A percentile compares a stretch with the other conserved stretches of the same genome.
These are phyloP conservation scores for Fusarium anthophilum DNA, from an alignment of 2,329 filamentous ascomycete species.

Conservation along the genomic window DNA sequence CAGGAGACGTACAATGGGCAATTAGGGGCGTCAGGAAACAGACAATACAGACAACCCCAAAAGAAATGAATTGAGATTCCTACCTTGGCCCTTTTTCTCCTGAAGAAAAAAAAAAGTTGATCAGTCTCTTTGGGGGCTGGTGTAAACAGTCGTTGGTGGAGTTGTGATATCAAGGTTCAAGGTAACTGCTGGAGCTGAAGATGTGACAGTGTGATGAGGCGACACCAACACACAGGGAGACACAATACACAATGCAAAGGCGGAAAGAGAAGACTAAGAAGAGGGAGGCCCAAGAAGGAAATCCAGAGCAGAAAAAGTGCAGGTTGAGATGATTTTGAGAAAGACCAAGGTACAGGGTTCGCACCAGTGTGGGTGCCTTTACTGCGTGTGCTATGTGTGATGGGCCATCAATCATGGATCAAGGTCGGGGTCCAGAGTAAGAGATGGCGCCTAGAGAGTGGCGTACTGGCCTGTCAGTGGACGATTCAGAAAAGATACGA, in stretches of 20 bases:
- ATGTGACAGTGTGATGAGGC: constrained; percentile 41
- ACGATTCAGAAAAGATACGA: constrained; percentile 46
- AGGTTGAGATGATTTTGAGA: constrained; percentile 44
- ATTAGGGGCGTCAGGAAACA: neutral
- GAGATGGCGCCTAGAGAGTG: constrained; percentile 56
- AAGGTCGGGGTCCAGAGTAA: constrained; percentile 50
- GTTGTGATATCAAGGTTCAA: constrained; percentile 29
- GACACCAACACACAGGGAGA: constrained; percentile 20
- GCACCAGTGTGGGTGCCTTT: constrained; percentile 32
- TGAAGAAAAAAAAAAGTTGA: constrained; percentile 18
- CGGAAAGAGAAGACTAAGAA: constrained; percentile 37
- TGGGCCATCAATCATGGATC: constrained; percentile 45
- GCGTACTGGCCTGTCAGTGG: constrained; percentile 55
- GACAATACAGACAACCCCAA: neutral
- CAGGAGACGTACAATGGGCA: constrained; percentile 15
- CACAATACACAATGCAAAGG: constrained; percentile 26
- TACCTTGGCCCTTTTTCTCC: constrained; percentile 11
- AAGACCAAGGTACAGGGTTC: constrained; percentile 33
- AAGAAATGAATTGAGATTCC: neutral
- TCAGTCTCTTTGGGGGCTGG: constrained; percentile 22
- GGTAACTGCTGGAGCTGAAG: constrained; percentile 27
- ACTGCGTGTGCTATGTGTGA: constrained; percentile 42
- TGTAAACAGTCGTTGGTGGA: constrained; percentile 25
- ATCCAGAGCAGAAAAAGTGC: constrained; percentile 38
- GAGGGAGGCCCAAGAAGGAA: constrained; percentile 41